Evolutionary conservation across 2,329 filamentous ascomycete genomes (phyloP).

Genomic region (Sarocladium oryzae): DNA sequence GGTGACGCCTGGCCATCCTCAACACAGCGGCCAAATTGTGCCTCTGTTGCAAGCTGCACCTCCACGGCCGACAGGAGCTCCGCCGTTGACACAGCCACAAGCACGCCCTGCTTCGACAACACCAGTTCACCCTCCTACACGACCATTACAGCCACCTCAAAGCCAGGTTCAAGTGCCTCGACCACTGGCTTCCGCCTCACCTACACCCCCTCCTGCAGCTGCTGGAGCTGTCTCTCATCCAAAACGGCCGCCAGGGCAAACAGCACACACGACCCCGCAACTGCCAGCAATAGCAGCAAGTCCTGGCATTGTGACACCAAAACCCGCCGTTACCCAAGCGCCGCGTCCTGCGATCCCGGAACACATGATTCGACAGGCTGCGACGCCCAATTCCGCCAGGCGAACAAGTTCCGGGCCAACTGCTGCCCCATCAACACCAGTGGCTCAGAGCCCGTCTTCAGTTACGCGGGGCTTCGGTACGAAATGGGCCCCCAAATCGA

Average conservation of each 20-base stretch:
- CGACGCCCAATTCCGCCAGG: conserved; percentile 25
- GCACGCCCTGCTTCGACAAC: conserved; percentile 23
- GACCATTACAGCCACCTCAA: conserved; percentile 26
- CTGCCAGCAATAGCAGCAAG: conserved; percentile 14
- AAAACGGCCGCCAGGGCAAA: conserved; percentile 24
- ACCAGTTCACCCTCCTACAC: conserved; percentile 26
- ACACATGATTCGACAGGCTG: conserved; percentile 31
- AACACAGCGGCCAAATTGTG: conserved; percentile 27
- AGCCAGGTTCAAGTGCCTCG: conserved; percentile 20
- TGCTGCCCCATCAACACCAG: conserved; percentile 28
- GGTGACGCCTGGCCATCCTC: conserved; percentile 27
- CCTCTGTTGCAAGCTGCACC: conserved; percentile 29
- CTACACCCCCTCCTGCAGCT: conserved; percentile 17
- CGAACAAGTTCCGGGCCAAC: conserved; percentile 20
- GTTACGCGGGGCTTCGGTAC: conserved; percentile 41
- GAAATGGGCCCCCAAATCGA: conserved; percentile 51
- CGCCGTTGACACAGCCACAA: conserved; percentile 20
- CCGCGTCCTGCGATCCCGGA: conserved; percentile 33
- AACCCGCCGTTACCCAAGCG: conserved; percentile 19
- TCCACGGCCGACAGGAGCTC: conserved; percentile 18
- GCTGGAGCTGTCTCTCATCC: conserved; percentile 24
- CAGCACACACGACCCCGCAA: conserved; percentile 11
- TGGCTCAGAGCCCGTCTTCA: conserved; percentile 19
- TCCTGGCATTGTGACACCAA: conserved; percentile 18
- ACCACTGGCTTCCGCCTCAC: conserved; percentile 26